Evolutionary conservation across 1,284 basidiomycete genomes (phyloP), one percentile per base, ranked within the genome.

Genomic region (Singerocomus inundabilis): DNA sequence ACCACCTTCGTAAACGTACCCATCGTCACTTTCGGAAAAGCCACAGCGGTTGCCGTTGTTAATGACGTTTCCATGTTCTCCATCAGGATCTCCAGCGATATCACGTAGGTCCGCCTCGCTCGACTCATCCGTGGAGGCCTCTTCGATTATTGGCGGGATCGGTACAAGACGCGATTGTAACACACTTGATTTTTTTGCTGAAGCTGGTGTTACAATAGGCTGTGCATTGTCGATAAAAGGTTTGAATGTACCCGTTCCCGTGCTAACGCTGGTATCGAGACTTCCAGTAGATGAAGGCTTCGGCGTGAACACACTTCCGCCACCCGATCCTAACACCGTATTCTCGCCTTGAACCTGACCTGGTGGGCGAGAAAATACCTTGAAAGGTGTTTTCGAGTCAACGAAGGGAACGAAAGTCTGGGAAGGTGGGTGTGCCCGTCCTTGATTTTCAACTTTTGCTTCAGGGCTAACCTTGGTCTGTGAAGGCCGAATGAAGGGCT

Each of bases 341-440:
- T 72, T 76, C 38, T 72, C 69, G 28, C 70, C 66, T 41, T 75
- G 74, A 35, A 52, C 52, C 36, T 61, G 64, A 39, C 52, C 76
- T 64, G 30, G 80, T 12, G 86, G 85, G 28, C 82, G 76, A 53
- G 80, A 85, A 66, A 88, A 88, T 18, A 88, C 87, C 56, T 81
- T 85, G 71, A 84, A 84, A 4, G 84, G 81, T 10, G 80, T 77
- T 52, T 75, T 72, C 15, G 73, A 55, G 47, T 82, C 81, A 11
- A 73, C 70, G 53, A 82, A 80, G 0, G 82, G 79, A 30, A 71
- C 73, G 60, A 83, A 81, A 3, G 68, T 29, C 38, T 69, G 67
- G 38, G 62, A 35, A 13, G 53, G 47, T 36, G 54, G 50, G 9
- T 53, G 56, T 30, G 46, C 34, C 38, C 56, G 54, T 26, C 48